Conservation (phyloP, 2,329 filamentous ascomycete species). For the Cytospora piceae region DNA sequence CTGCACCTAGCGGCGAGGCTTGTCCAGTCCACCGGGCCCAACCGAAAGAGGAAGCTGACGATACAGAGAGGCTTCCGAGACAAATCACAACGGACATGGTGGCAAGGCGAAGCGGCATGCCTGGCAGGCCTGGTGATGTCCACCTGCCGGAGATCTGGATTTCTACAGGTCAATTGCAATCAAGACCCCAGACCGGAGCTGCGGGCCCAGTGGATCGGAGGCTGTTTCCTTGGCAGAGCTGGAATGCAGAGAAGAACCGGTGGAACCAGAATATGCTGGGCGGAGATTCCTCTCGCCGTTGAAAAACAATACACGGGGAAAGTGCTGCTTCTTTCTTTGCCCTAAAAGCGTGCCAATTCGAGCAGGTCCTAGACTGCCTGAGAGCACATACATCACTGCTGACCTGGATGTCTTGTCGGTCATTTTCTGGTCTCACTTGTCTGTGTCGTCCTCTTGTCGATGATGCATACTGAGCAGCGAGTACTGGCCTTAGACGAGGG, state of each 20-base stretch:
- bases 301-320: no score
- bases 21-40: not conserved
- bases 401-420: not conserved
- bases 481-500: no score
- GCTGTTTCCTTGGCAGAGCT: not conserved
- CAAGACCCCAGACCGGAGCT: not conserved
- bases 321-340: no score
- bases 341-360: not conserved
- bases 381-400: not conserved
- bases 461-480: not conserved
- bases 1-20: not conserved
- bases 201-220: not conserved
- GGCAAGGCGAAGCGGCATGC: slow-evolving; percentile 1
- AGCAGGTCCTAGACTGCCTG: not conserved
- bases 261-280: not conserved
- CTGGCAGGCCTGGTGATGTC: not conserved
- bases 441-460: not conserved
- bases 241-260: not conserved
- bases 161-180: slow-evolving; percentile 12
- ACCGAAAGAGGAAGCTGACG: slow-evolving; percentile 32
- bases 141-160: slow-evolving; percentile 15
- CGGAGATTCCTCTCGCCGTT: not conserved
- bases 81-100: not conserved
- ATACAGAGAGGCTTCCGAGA: not conserved
- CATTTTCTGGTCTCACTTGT: not conserved